A percentile compares a stretch with the other conserved stretches of the same genome.
These are phyloP conservation scores for Claviceps sorghi DNA, from an alignment of 2,329 filamentous ascomycete genomes.

Conservation along the genomic window DNA sequence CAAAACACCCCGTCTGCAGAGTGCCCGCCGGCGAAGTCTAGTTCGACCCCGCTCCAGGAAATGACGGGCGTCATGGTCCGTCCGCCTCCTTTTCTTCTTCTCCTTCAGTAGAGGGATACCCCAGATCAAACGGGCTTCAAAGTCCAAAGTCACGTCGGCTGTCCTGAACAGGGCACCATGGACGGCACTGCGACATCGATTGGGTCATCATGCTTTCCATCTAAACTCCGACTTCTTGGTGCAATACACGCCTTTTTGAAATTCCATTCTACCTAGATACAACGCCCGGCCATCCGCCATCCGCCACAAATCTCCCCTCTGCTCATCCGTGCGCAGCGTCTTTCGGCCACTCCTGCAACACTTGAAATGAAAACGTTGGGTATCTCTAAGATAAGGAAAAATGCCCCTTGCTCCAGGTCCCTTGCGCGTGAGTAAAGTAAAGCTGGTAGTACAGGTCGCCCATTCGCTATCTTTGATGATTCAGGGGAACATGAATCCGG, in stretches of 20 bases:
- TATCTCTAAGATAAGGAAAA: constrained; percentile 22
- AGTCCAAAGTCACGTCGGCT: too few relatives aligned
- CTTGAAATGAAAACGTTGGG: constrained; percentile 14
- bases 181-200: too few relatives aligned
- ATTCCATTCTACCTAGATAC: neutral
- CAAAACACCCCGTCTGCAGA: too few relatives aligned
- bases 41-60: too few relatives aligned
- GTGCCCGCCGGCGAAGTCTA: too few relatives aligned
- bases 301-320: neutral
- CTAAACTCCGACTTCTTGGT: neutral
- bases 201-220: neutral
- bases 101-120: too few relatives aligned
- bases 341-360: constrained; percentile 3
- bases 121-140: too few relatives aligned
- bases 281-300: constrained; percentile 1
- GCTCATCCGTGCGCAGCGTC: constrained; percentile 5
- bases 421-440: constrained; percentile 13
- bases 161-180: too few relatives aligned
- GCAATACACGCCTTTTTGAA: neutral
- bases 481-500: constrained; percentile 8
- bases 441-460: constrained; percentile 21
- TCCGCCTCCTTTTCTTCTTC: too few relatives aligned
- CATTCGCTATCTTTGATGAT: constrained; percentile 5
- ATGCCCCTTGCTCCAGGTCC: constrained; percentile 13
- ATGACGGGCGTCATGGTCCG: too few relatives aligned